Evolutionary conservation across 2,329 filamentous ascomycete species (phyloP).

Genomic region (Phyllosticta citribraziliensis): DNA sequence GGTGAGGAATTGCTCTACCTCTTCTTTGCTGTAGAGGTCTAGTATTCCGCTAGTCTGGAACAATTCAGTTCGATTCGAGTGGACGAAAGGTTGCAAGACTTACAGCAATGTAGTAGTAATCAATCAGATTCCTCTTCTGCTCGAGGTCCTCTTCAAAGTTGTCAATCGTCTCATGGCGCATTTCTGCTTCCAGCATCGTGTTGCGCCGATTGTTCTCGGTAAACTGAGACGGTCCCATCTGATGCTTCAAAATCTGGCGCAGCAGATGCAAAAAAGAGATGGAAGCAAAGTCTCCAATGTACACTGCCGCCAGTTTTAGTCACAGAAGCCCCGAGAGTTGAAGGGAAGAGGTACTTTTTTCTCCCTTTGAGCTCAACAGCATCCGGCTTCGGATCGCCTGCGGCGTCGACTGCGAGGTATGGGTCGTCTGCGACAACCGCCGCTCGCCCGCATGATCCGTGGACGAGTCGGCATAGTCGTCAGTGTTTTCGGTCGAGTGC

Average conservation of each 20-base stretch:
- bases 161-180: conserved; percentile 17
- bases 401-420: conserved; percentile 1
- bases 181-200: conserved; percentile 43
- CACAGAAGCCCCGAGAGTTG: background rate
- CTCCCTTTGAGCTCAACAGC: conserved; percentile 43
- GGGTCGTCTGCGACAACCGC: background rate
- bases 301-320: conserved; percentile 26
- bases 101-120: conserved; percentile 26
- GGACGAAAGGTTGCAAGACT: conserved; percentile 18
- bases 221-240: conserved; percentile 46
- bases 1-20: conserved; percentile 11
- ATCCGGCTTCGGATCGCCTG: conserved; percentile 28
- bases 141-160: conserved; percentile 25
- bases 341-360: conserved; percentile 34
- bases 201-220: conserved; percentile 43
- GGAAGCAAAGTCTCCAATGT: conserved; percentile 41
- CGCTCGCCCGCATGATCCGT: background rate
- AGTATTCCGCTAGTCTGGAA: conserved; percentile 34
- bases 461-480: conserved; percentile 1
- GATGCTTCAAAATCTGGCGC: conserved; percentile 37
- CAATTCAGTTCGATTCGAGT: conserved; percentile 13
- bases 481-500: background rate
- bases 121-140: conserved; percentile 21
- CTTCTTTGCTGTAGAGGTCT: conserved; percentile 24
- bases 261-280: conserved; percentile 49